Conservation (phyloP, 2,329 filamentous ascomycete genomes). For the Orbilia quercus region DNA sequence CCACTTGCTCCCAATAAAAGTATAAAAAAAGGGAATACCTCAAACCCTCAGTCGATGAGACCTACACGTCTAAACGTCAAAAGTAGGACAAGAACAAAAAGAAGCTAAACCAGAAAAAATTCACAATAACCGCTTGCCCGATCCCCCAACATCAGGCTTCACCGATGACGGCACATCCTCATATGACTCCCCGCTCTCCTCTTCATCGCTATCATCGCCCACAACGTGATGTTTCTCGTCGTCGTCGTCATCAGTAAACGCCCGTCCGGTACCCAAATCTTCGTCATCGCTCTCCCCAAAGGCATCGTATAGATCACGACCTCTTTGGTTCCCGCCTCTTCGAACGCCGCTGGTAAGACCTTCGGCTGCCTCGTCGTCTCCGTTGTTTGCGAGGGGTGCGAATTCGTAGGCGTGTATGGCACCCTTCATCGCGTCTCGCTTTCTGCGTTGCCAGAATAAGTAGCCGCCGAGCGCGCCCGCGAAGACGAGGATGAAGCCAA, state of each 20-base stretch:
- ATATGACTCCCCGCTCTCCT: conserved; percentile 58
- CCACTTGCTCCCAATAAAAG: conserved; percentile 2
- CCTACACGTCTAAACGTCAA: conserved; percentile 40
- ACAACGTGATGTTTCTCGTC: conserved; percentile 63
- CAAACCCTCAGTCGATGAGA: conserved; percentile 21
- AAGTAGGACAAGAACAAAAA: conserved; percentile 7
- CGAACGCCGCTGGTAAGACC: conserved; percentile 64
- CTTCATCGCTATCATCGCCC: conserved; percentile 57
- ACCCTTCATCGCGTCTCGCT: conserved; percentile 75
- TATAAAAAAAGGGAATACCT: conserved; percentile 9
- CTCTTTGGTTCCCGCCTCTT: conserved; percentile 67
- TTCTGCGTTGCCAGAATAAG: conserved; percentile 81
- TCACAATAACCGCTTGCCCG: conserved; percentile 38
- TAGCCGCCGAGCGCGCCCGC: conserved; percentile 83
- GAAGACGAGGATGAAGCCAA: conserved; percentile 86
- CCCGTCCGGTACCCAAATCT: conserved; percentile 63
- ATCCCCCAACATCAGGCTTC: conserved; percentile 29
- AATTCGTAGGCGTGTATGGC: conserved; percentile 85
- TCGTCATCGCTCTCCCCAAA: conserved; percentile 94
- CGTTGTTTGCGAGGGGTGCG: conserved; percentile 74
- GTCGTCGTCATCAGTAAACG: conserved; percentile 63
- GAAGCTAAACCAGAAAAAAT: conserved; percentile 5
- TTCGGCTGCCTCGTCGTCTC: conserved; percentile 78
- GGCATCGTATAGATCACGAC: conserved; percentile 94
- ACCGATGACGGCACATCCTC: conserved; percentile 57